Evolutionary conservation across 164 flowering plant genomes (phyloP).

Genomic region (Magnolia sinica): DNA sequence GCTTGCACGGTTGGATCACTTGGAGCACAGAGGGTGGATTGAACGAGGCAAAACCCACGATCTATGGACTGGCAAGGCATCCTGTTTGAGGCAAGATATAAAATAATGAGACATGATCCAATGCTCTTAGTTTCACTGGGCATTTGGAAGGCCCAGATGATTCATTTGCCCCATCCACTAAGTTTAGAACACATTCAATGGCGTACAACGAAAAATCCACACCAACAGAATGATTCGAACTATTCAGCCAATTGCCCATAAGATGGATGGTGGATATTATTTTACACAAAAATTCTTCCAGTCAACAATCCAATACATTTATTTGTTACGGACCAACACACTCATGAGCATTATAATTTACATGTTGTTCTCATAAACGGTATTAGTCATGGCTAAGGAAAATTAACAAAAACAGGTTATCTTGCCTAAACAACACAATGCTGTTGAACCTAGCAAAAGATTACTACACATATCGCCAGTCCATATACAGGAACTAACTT

Average conservation of each 20-base stretch:
- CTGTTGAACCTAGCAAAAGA: not conserved
- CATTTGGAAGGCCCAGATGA: not conserved
- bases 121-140: not conserved
- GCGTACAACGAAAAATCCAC: too few relatives aligned
- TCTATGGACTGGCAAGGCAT: constrained; percentile 8
- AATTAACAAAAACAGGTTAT: not conserved
- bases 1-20: constrained; percentile 10
- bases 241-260: too few relatives aligned
- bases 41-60: constrained; percentile 1
- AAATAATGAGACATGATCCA: too few relatives aligned
- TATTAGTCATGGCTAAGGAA: not conserved
- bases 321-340: too few relatives aligned
- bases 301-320: too few relatives aligned
- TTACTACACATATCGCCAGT: not conserved
- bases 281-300: too few relatives aligned
- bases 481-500: not conserved
- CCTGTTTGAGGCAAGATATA: not conserved
- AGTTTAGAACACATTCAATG: too few relatives aligned
- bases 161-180: too few relatives aligned
- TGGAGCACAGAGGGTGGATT: constrained; percentile 4
- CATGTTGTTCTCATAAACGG: not conserved
- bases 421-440: not conserved
- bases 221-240: too few relatives aligned
- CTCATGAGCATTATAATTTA: too few relatives aligned
- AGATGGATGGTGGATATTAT: not conserved